Percentiles rank a stretch among this genome's conserved stretches.
Evolutionary conservation across 1,139 yeast genomes (phyloP).

Genomic region (Zygosaccharomyces pseudobailii): DNA sequence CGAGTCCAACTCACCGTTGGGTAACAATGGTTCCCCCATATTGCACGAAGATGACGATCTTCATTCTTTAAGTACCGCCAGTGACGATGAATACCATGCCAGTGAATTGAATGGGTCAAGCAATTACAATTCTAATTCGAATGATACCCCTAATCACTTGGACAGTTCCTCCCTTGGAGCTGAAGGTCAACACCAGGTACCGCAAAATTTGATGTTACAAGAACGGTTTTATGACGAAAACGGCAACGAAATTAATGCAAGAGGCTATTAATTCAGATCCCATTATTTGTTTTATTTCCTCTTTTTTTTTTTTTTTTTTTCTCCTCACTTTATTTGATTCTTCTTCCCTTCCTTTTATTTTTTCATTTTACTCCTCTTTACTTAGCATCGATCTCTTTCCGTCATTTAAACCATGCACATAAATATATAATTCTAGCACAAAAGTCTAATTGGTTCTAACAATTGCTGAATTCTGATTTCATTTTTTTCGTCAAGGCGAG

Average conservation of each 20-base stretch:
- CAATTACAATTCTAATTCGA: slow-evolving; percentile 7
- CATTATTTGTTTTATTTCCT: background rate
- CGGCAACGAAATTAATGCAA: slow-evolving; percentile 25
- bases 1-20: slow-evolving; percentile 29
- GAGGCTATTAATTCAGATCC: slow-evolving; percentile 19
- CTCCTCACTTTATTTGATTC: background rate
- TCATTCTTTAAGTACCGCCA: slow-evolving; percentile 6
- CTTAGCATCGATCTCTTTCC: background rate
- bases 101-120: slow-evolving; percentile 3
- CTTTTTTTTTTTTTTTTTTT: background rate
- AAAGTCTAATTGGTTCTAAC: background rate
- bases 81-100: slow-evolving; percentile 8
- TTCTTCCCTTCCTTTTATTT: background rate
- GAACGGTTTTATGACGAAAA: slow-evolving; percentile 27
- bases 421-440: slow-evolving; percentile 2
- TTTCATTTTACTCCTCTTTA: background rate
- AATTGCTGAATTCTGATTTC: background rate
- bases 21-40: slow-evolving; percentile 22
- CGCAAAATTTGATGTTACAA: slow-evolving; percentile 18
- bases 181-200: slow-evolving; percentile 16
- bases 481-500: background rate
- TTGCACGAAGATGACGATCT: slow-evolving; percentile 12
- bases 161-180: slow-evolving; percentile 6
- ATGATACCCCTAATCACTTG: slow-evolving; percentile 9
- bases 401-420: slow-evolving; percentile 1